Base-by-base conservation (phyloP, 2,329 filamentous ascomycete genomes). In the Scedosporium boydii region DNA sequence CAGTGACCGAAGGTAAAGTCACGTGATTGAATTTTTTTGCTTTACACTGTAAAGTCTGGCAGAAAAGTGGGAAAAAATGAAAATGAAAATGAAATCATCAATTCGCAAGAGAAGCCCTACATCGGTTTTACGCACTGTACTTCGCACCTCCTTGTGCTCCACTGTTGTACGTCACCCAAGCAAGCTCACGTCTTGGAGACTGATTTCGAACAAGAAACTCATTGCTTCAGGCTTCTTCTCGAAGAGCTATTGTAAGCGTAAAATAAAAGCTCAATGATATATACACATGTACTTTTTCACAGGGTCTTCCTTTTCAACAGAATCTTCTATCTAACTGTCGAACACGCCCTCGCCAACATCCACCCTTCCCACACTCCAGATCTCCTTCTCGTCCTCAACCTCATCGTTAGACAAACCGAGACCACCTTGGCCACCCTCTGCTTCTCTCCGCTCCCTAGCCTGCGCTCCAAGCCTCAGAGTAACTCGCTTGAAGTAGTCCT, bases 401-500 rank as follows among this genome's bases (percentile, higher is more conserved):
- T 99, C 95, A 74, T 99, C 95, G 71, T 90, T 92, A 41, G 88
- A 90, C 69, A 99, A 74, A 0, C 93, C 93, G 59, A 98, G 72
- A 0, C 92, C 91, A 57, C 93, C 93, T 63, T 88, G 84, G 6
- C 93, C 95, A 65, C 93, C 93, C 72, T 97, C 93, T 0, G 95
- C 95, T 68, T 96, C 93, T 70, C 86, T 89, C 68, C 95, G 84
- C 77, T 99, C 95, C 65, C 91, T 84, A 1, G 90, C 92, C 73
- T 98, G 95, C 18, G 80, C 84, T n/a, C 90, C 93, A 21, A 98
- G 77, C 68, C 93, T 85, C 70, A 93, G 74, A 1, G 91, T 91
- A 66, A 99, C 90, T 51, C 95, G 82, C 81, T 96, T 96, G 78
- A 98, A 98, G 77, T 99, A 99, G 74, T 99, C 95, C 64, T 87